These are phyloP conservation scores for Aspergillus bridgeri DNA, from an alignment of 495 filamentous ascomycete genomes.

Conservation along the genomic window DNA sequence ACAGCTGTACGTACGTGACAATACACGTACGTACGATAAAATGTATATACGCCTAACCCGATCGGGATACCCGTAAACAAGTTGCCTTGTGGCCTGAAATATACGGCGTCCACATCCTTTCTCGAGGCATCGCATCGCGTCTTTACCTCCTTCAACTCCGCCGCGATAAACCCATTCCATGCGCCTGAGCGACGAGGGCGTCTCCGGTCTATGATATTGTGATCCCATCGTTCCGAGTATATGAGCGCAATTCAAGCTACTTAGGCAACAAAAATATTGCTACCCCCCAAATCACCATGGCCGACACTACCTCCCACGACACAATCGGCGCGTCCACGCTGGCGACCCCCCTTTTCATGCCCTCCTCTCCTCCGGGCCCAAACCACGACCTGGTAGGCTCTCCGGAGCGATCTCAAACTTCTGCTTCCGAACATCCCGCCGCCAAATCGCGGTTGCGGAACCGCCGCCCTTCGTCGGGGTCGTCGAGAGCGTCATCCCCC, in stretches of 20 bases:
- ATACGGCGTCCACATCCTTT: neutral
- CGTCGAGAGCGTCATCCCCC: slow-evolving; percentile 23
- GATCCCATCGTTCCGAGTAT: neutral
- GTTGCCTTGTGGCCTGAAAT: neutral
- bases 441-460: neutral
- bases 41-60: too few species aligned
- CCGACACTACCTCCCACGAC: slow-evolving; percentile 44
- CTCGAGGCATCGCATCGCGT: neutral
- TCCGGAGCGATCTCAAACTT: slow-evolving; percentile 25
- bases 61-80: neutral
- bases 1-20: too few species aligned
- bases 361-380: slow-evolving; percentile 31
- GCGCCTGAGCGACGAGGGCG: neutral
- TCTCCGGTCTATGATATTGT: neutral
- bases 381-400: slow-evolving; percentile 18
- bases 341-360: slow-evolving; percentile 39
- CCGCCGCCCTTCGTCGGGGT: slow-evolving; percentile 17
- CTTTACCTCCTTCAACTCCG: neutral
- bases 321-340: slow-evolving; percentile 45
- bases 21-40: too few species aligned
- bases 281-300: slow-evolving; percentile 24
- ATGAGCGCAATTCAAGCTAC: neutral
- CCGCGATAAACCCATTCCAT: neutral
- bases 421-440: slow-evolving; percentile 18
- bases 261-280: neutral